Evolutionary conservation across 1,139 yeast species (phyloP), one percentile per base, ranked within the genome.

Genomic region (Zygotorulaspora mrakii): DNA sequence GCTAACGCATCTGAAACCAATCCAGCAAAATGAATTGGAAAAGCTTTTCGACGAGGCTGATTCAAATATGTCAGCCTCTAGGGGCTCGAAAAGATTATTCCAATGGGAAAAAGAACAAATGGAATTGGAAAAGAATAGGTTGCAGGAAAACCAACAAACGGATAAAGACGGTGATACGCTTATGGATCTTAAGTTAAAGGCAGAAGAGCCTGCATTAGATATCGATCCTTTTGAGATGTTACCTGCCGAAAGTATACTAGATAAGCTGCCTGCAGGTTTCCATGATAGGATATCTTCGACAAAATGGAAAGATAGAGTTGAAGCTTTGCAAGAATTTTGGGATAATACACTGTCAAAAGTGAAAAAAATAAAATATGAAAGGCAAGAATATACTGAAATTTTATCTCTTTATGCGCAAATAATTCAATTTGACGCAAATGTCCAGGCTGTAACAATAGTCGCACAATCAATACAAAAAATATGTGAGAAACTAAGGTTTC

Each of bases 251-350:
- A 82, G 79, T 24, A 79, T 89, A 1, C 61, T 83, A 33, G 63
- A 74, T 18, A 79, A 79, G 48, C 54, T 89, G 1, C 96, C 97
- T 0, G 54, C 65, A 4, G 79, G 80, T 52, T 74, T 88, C 43
- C 60, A 72, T 14, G 55, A 70, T 2, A 68, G 79, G 48, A 65
- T 87, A 21, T 60, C 71, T 1, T 80, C 89, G 1, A 49, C 80
- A 0, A 79, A 82, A 53, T 91, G 98, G 98, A 88, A 89, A 58
- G 97, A 88, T 42, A 73, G 98, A 50, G 88, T 85, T 43, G 96
- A 85, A 50, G 88, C 75, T 0, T 68, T 94, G 46, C 94, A 87
- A 39, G 88, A 81, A 49, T 74, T 82, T 2, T 65, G 53, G 43
- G 53, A 69, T 20, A 70, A 70, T 4, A 65, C 70, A 8, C 68